Evolutionary conservation across 306 rosid species (phyloP), one percentile per base, ranked within the genome.

Genomic region (Rubus idaeus): DNA sequence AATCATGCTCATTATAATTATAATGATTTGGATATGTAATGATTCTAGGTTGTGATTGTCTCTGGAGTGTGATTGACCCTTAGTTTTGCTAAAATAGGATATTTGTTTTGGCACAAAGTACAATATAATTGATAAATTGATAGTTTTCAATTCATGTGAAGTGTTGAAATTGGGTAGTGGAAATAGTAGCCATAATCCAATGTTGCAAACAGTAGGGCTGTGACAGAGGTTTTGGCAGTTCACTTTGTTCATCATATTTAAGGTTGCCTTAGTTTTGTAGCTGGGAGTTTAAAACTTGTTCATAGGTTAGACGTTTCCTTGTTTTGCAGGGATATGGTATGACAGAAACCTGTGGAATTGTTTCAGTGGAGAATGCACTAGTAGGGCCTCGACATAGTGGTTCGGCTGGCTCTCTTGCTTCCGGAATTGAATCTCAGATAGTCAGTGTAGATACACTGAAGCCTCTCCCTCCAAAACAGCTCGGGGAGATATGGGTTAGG

Each of bases 401-500:
- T 47, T 89, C 98, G 4, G 68, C 97, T 0, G 98, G 98, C 70
- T 79, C 51, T 49, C 96, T 95, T 69, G 89, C 39, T 69, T 44
- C 96, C 0, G 97, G 98, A 58, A 81, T 95, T 66, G 98, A 95
- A 77, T 84, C 90, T 73, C 95, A 86, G 81, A 90, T 95, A 68
- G 80, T 92, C 39, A 88, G 93, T 46, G 89, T 95, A 52, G 98
- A 92, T 55, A 84, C 95, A 3, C 68, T 82, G 81, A 90, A 92
- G 87, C 91, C 93, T 51, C 96, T 89, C 1, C 98, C 98, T 78
- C 97, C 98, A 55, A 82, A 80, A 55, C 90, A 92, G 79, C 47
- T 88, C 71, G 98, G 98, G 62, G 98, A 95, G 93, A 86, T 95
- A 83, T 91, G 93, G 92, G 97, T 90, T 5, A 85, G 93, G 75